Evolutionary conservation across 2,329 filamentous ascomycete species (phyloP).

Genomic region (Fusarium xylarioides): DNA sequence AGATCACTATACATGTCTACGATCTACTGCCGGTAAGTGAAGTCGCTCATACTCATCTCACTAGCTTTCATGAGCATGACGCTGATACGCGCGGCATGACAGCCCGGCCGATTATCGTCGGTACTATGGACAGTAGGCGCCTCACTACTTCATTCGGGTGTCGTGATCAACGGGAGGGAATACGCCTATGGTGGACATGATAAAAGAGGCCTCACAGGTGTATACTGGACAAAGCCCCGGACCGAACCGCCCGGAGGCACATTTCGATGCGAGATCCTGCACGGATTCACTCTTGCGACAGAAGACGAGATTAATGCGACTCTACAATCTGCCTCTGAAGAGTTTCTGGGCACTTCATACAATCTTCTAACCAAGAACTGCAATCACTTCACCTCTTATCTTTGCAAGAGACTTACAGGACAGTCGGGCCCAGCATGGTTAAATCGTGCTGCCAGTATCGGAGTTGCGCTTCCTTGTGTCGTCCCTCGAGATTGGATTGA

Average conservation of each 20-base stretch:
- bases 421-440: slow-evolving; percentile 77
- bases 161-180: slow-evolving; percentile 81
- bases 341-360: slow-evolving; percentile 80
- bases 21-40: slow-evolving; percentile 74
- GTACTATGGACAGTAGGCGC: slow-evolving; percentile 81
- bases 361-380: slow-evolving; percentile 87
- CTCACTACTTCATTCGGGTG: slow-evolving; percentile 82
- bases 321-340: slow-evolving; percentile 72
- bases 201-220: slow-evolving; percentile 74
- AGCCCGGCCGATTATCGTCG: slow-evolving; percentile 79
- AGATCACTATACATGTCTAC: slow-evolving; percentile 81
- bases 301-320: slow-evolving; percentile 75
- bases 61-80: slow-evolving; percentile 6
- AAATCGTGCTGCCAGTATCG: slow-evolving; percentile 85
- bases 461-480: slow-evolving; percentile 81
- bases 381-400: slow-evolving; percentile 85
- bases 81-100: slow-evolving; percentile 25
- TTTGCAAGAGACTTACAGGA: slow-evolving; percentile 78
- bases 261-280: slow-evolving; percentile 77
- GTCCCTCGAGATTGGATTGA: slow-evolving; percentile 85
- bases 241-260: slow-evolving; percentile 80
- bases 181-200: slow-evolving; percentile 89
- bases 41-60: background rate
- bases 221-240: slow-evolving; percentile 82
- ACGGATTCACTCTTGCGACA: slow-evolving; percentile 79